Conservation (phyloP, 768 basidiomycete genomes). For the Tulasnella sp. region DNA sequence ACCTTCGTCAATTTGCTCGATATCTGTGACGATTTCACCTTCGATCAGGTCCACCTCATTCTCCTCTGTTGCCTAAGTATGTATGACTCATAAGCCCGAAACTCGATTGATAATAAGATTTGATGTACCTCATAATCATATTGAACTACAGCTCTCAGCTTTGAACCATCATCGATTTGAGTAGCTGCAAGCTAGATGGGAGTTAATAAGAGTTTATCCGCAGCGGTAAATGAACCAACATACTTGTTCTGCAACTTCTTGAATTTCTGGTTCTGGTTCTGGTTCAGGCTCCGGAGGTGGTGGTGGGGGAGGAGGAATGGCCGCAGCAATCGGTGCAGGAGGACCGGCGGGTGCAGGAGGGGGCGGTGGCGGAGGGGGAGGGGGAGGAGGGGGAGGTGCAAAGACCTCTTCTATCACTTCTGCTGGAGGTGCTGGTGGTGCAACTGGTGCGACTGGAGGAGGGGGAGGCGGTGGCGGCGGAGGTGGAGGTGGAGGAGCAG, state of each 20-base stretch:
- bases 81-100: no score
- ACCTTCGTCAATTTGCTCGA: constrained; percentile 72
- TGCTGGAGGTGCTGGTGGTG: constrained; percentile 1
- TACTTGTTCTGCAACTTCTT: no score
- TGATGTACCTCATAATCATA: constrained; percentile 81
- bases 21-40: constrained; percentile 67
- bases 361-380: constrained; percentile 5
- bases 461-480: constrained; percentile 29
- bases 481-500: constrained; percentile 31
- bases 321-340: constrained; percentile 16
- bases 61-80: constrained; percentile 51
- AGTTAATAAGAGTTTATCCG: no score
- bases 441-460: constrained; percentile 7
- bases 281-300: constrained; percentile 22
- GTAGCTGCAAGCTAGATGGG: no score
- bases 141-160: constrained; percentile 61
- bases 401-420: constrained; percentile 17
- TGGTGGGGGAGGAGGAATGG: constrained; percentile 25
- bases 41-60: constrained; percentile 74
- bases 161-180: no score
- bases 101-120: no score
- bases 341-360: constrained; percentile 7
- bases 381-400: constrained; percentile 19
- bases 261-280: constrained; percentile 17
- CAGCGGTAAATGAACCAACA: no score